Percentiles rank a stretch among this genome's conserved stretches.
Evolutionary conservation across 805 yeast species (phyloP).

Genomic region (Starmerella tilneyi): DNA sequence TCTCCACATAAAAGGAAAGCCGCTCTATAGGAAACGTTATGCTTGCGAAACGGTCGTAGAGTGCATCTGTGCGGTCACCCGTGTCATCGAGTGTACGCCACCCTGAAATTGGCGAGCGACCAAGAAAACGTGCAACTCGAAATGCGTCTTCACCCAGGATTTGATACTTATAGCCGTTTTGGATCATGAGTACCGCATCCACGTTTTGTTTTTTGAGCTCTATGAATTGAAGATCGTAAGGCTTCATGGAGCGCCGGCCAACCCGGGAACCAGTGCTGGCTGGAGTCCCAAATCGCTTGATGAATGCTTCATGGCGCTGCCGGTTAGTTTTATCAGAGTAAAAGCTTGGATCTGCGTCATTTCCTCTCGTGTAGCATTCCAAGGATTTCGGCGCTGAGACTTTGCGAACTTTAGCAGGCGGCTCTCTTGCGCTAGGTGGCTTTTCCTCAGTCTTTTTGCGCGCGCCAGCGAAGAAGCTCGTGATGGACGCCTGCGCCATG

Average conservation of each 20-base stretch:
- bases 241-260: conserved; percentile 43
- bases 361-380: conserved; percentile 2
- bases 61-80: conserved; percentile 38
- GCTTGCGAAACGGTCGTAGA: conserved; percentile 58
- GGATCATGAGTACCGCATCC: conserved; percentile 68
- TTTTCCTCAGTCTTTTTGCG: neutral
- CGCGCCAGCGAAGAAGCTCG: conserved; percentile 14
- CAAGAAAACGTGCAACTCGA: conserved; percentile 46
- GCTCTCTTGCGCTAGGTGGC: neutral
- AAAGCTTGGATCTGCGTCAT: neutral
- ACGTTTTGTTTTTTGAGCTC: conserved; percentile 49
- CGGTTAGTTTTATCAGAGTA: neutral
- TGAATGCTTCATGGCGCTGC: conserved; percentile 8
- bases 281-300: conserved; percentile 1
- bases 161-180: conserved; percentile 87
- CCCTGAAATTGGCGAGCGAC: conserved; percentile 59
- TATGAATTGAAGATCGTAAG: conserved; percentile 68
- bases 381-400: neutral
- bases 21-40: conserved; percentile 76
- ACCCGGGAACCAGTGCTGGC: neutral
- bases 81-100: conserved; percentile 44
- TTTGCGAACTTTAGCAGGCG: neutral
- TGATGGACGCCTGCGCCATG: conserved; percentile 19
- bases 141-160: conserved; percentile 79
- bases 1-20: conserved; percentile 63